Conservation (phyloP, 75 land plant genomes). For the Larix kaempferi region DNA sequence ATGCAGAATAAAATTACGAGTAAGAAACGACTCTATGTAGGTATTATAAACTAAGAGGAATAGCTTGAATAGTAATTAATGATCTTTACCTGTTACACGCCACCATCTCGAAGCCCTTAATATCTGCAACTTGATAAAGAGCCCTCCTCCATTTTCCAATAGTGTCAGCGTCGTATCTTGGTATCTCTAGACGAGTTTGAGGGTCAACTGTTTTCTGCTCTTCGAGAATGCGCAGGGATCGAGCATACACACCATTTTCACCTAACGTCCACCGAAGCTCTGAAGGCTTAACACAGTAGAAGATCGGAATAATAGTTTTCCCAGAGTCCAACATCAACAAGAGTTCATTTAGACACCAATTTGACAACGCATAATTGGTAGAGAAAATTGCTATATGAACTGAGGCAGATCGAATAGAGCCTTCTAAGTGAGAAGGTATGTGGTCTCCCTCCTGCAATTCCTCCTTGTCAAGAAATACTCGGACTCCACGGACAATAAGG, state of each 20-base stretch:
- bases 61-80: not conserved
- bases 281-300: not conserved
- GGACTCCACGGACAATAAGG: not conserved
- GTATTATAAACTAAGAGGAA: not conserved
- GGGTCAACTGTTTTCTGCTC: not conserved
- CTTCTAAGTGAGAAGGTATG: not conserved
- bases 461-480: not conserved
- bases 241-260: not conserved
- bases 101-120: not conserved
- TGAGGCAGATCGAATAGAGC: not conserved
- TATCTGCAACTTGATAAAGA: not conserved
- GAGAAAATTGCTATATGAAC: slow-evolving; percentile 3
- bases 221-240: too few relatives aligned
- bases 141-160: not conserved
- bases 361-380: not conserved
- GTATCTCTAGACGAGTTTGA: not conserved
- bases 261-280: not conserved
- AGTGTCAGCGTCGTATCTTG: not conserved
- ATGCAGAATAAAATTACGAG: not conserved
- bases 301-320: not conserved
- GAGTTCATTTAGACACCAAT: not conserved
- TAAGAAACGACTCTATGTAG: too few relatives aligned
- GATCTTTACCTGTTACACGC: not conserved
- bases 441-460: not conserved
- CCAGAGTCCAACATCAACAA: not conserved